Evolutionary conservation across 371 early-diverging fungal species (phyloP), one percentile per base, ranked within the genome.

Genomic region (Haplosporangium sp.): DNA sequence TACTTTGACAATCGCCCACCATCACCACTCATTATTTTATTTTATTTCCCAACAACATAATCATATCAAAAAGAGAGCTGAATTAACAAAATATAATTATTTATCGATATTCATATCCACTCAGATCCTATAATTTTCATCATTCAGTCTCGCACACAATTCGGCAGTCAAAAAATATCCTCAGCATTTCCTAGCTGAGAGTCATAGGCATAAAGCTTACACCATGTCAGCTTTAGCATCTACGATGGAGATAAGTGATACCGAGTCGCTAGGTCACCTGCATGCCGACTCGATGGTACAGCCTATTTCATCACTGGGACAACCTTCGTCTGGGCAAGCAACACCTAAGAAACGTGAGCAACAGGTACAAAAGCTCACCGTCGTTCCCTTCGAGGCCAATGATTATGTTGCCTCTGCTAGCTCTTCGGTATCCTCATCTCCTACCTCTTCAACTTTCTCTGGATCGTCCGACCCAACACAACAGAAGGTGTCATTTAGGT

Each of bases 371-470:
- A 44, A 15, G 17, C 61, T 65, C 7, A 66, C 59, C 37, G 66
- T 55, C 45, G 35, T 47, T 20, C 58, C 48, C 6, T 50, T 63
- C 19, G 48, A 44, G 9, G 4, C 53, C 10, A 13, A n/a, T 9
- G 7, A 47, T n/a, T 34, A 37, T 39, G 17, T 60, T 38, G 20
- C 37, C 40, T 63, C 69, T 4, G 27, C 56, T n/a, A 13, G 63
- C 38, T 74, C 82, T 67, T 75, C 83, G 47, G 75, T 39, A 3
- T 69, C 66, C 53, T 77, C 63, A 55, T 61, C 59, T n/a, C 71
- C 57, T 11, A 57, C 45, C 27, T 63, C 42, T 13, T 62, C 61
- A 19, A 67, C 77, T 67, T 74, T 71, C 19, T 69, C 63, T 27
- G 55, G 69, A 15, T 70, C 60, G 47, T 4, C 13, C 11, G 44